Evolutionary conservation across 345 rosid genomes (phyloP).

Genomic region (Rhodamnia argentea): DNA sequence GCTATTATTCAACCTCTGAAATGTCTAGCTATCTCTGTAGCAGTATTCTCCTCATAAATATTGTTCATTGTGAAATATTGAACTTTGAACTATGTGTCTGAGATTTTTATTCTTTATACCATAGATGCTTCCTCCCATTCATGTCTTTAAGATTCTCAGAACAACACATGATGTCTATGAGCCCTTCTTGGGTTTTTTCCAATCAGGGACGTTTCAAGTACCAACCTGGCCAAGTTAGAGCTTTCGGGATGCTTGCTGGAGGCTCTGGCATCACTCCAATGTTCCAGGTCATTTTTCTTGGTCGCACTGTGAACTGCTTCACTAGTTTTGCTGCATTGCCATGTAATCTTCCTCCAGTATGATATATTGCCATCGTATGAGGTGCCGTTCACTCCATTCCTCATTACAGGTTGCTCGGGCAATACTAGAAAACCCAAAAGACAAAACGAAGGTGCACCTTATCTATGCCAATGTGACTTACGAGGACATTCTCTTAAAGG

Average conservation of each 20-base stretch:
- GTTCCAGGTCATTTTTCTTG: conserved; percentile 65
- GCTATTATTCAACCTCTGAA: neutral
- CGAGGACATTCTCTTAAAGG: conserved; percentile 95
- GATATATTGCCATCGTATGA: neutral
- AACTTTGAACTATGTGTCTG: neutral
- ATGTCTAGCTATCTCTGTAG: neutral
- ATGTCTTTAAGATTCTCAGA: neutral
- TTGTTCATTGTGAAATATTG: too few relatives aligned
- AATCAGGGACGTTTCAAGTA: conserved; percentile 87
- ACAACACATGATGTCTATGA: neutral
- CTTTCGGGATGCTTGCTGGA: conserved; percentile 96
- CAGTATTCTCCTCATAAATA: neutral
- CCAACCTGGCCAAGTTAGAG: conserved; percentile 82
- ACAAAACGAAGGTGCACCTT: conserved; percentile 72
- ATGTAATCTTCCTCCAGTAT: neutral
- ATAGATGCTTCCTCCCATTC: neutral
- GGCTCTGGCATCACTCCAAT: conserved; percentile 99
- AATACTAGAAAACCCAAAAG: conserved; percentile 79
- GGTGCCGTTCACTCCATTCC: conserved; percentile 3
- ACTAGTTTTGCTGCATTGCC: neutral
- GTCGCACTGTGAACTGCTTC: neutral
- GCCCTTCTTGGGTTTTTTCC: neutral
- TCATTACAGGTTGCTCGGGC: conserved; percentile 75
- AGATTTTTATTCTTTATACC: neutral
- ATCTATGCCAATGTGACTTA: conserved; percentile 81